Evolutionary conservation across 257 asterid genomes (phyloP).

Genomic region (Capsicum rhomboideum): DNA sequence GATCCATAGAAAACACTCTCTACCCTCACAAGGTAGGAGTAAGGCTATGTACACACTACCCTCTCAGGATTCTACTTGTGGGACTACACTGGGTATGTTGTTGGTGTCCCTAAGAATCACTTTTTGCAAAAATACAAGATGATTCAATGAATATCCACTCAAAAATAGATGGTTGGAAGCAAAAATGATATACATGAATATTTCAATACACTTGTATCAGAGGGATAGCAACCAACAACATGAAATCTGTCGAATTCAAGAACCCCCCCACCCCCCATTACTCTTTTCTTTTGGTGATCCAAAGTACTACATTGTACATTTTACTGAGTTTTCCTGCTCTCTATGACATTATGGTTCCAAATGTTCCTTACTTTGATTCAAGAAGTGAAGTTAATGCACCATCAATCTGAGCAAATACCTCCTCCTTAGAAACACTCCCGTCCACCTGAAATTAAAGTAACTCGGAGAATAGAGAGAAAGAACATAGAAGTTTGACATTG

Average conservation of each 20-base stretch:
- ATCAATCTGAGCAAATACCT: slow-evolving; percentile 31
- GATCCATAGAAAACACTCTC: too few relatives aligned
- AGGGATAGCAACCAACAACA: background rate
- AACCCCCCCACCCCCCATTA: background rate
- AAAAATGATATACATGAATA: background rate
- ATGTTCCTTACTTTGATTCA: slow-evolving; percentile 4
- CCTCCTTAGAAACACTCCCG: slow-evolving; percentile 24
- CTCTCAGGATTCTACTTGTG: too few relatives aligned
- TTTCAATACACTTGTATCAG: background rate
- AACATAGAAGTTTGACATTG: background rate
- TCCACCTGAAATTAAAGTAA: slow-evolving; percentile 23
- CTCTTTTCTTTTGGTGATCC: background rate
- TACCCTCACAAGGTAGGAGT: too few relatives aligned
- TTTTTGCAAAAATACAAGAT: background rate
- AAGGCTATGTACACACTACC: too few relatives aligned
- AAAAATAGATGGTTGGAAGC: background rate
- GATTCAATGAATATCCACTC: background rate
- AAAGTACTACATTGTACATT: background rate
- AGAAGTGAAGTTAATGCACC: slow-evolving; percentile 15
- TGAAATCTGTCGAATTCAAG: background rate
- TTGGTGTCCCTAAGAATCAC: background rate
- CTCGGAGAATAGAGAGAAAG: background rate
- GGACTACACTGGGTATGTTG: too few relatives aligned
- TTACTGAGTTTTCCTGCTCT: background rate
- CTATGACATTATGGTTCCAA: slow-evolving; percentile 18